phyloP scores from a whole-genome alignment of 441 rosid species.

The Euphorbia celastroides region DNA sequence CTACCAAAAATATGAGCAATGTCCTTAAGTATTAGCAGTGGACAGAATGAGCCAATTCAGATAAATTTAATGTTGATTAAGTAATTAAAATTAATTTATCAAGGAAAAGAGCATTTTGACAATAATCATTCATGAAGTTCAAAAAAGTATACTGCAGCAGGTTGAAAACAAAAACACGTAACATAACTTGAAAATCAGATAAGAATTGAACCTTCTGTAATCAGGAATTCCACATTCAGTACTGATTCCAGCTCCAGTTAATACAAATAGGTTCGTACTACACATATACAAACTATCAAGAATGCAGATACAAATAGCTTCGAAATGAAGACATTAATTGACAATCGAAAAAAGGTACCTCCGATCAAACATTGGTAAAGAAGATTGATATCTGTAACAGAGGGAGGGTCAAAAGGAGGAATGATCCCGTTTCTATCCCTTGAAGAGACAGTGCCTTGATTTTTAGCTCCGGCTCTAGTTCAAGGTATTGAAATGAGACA shows the following conservation, averaged over 20 bases:
- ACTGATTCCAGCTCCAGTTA: constrained; percentile 94
- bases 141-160: too few species aligned
- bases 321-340: background rate
- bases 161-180: background rate
- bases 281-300: constrained; percentile 4
- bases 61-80: too few species aligned
- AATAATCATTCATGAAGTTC: too few species aligned
- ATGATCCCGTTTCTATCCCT: constrained; percentile 45
- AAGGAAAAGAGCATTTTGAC: too few species aligned
- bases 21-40: too few species aligned
- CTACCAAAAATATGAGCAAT: too few species aligned
- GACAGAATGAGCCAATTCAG: too few species aligned
- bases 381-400: constrained; percentile 40
- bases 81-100: too few species aligned
- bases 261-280: constrained; percentile 62
- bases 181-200: background rate
- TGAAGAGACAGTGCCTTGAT: constrained; percentile 25
- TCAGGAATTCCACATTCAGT: constrained; percentile 97
- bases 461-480: too few species aligned
- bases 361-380: constrained; percentile 57
- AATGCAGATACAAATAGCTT: background rate
- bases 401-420: constrained; percentile 82
- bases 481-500: constrained; percentile 52
- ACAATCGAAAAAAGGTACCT: constrained; percentile 35
- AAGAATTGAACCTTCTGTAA: constrained; percentile 66